phyloP scores from a whole-genome alignment of 345 rosid genomes.

The Aquilaria yunnanensis region DNA sequence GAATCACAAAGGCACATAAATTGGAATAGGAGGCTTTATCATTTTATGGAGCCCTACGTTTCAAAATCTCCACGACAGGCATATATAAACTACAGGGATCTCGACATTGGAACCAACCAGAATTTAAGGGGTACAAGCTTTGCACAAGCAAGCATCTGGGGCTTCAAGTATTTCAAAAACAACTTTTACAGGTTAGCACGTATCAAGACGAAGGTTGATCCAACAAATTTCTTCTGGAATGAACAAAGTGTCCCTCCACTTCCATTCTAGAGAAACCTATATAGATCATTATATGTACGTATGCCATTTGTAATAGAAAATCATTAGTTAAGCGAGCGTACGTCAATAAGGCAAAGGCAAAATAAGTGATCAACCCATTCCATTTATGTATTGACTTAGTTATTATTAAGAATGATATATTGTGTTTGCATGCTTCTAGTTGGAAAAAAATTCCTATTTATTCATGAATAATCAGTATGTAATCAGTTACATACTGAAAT shows the following conservation, averaged over 20 bases:
- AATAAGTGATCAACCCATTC: no score
- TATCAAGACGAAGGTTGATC: not conserved
- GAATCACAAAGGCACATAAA: not conserved
- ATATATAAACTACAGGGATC: slow-evolving; percentile 6
- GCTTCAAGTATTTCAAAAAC: not conserved
- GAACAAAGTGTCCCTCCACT: slow-evolving; percentile 6
- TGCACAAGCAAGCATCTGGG: not conserved
- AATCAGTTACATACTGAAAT: no score
- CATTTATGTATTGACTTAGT: no score
- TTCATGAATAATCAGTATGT: no score
- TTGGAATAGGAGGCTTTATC: not conserved
- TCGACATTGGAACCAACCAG: slow-evolving; percentile 1
- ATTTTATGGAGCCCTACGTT: not conserved
- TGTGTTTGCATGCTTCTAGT: no score
- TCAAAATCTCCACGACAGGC: slow-evolving; percentile 1
- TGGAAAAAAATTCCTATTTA: no score
- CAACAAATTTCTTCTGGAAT: slow-evolving; percentile 1
- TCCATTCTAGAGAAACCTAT: not conserved
- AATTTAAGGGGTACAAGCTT: not conserved
- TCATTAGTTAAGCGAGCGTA: no score
- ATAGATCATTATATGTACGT: not conserved
- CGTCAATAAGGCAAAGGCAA: no score
- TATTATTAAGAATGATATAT: no score
- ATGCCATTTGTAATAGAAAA: no score
- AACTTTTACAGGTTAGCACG: not conserved